Evolutionary conservation across 768 basidiomycete species (phyloP), one percentile per base, ranked within the genome.

Genomic region (Auricularia sp.): DNA sequence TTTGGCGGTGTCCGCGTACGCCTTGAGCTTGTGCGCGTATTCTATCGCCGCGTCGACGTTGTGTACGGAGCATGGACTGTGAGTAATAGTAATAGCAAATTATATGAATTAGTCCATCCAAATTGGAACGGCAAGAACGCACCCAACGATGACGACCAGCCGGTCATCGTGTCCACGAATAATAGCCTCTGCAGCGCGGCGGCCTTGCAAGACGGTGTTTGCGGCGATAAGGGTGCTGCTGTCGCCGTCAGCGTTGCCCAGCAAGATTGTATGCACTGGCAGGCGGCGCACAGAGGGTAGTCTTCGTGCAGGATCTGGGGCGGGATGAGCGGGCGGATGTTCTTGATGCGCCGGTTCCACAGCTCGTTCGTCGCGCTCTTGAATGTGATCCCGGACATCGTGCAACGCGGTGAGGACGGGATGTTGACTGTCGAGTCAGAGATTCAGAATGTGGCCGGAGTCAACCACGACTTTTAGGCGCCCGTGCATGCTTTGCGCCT

Each of bases 251-350:
- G 3, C 23, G 64, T 54, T 18, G 39, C 68, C 54, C 43, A 29
- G 54, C 64, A 44, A 66, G 67, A 61, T 36, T 1, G 11, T 18
- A 3, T n/a, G 12, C 56, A 33, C 16, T 12, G 12, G 6, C 39
- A 14, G 39, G 39, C 1, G 36, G 77, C 84, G 62, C 76, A 91
- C 90, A 93, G 76, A 53, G 91, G 91, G n/a, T 91, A 81, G 74
- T 98, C 94, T 74, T 98, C 94, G 68, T 90, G 89, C 1, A 98
- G 82, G 66, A 98, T 96, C 72, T 95, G 93, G 23, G 94, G 94
- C 61, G 94, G 94, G 64, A 98, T 94, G 64, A 98, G 77, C 35
- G 94, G 94, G 51, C 93, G 81, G 18, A 88, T 93, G 16, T 83
- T 87, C 73, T 85, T 93, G 63, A 98, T 93, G 56, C 94, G 81